Evolutionary conservation across 495 filamentous ascomycete genomes (phyloP), one percentile per base, ranked within the genome.

Genomic region (Penicillium roqueforti): DNA sequence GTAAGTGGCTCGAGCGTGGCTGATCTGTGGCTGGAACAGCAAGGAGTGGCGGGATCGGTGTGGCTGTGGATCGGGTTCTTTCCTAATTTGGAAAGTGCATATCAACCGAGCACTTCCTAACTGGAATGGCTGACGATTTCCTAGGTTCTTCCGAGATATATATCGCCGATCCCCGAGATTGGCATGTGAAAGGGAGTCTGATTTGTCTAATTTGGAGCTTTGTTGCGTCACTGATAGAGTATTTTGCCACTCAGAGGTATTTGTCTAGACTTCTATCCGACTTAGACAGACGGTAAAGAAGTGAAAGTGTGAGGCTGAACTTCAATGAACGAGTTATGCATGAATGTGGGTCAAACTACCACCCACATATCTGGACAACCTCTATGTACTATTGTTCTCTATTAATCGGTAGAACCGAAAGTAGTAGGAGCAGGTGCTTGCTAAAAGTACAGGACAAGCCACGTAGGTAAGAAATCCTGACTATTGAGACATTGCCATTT

Each of bases 11-110:
- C 37, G 25, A 31, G 29, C 3, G 34, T 50, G 47, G 36, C 47
- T 50, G 1, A 3, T 26, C 6, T 37, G 45, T 65, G 59, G 62
- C 62, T 62, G 3, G 39, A 43, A 55, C 26, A 8, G 62, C 54
- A 65, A 62, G 62, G 62, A 65, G 57, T 60, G 62, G 62, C 62
- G 59, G 48, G 46, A 49, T n/a, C 7, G 18, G 25, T 63, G 63
- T 63, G 63, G 60, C 63, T 48, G 60, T 66, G 52, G 32, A 59
- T 39, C 40, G 3, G n/a, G 7, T 5, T 2, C 13, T 51, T 65
- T 26, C 61, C 61, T 36, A 13, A 55, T 62, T 47, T 14, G 57
- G 54, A 9, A 58, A 39, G 31, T 41, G 18, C 29, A 9, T 3
- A 19, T 47, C 18, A 14, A 32, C 28, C 10, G 18, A 18, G 16